Percentiles rank a stretch among this genome's conserved stretches.
Evolutionary conservation across 2,329 filamentous ascomycete genomes (phyloP).

Genomic region (Elsinoe perseae): DNA sequence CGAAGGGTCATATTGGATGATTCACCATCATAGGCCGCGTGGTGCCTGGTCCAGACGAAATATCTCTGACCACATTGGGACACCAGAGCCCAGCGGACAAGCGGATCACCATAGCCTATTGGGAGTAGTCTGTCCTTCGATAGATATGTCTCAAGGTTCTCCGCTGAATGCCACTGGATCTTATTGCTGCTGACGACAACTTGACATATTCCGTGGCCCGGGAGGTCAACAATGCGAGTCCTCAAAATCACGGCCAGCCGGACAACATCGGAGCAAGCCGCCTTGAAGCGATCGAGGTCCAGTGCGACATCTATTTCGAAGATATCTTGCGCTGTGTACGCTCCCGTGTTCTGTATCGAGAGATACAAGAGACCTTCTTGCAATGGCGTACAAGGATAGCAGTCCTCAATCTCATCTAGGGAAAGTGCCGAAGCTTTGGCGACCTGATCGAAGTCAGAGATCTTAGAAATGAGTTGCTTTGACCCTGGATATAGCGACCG

Average conservation of each 20-base stretch:
- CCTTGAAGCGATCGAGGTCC: conserved; percentile 28
- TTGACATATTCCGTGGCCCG: not conserved
- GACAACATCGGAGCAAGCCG: conserved; percentile 28
- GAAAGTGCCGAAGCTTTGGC: conserved; percentile 20
- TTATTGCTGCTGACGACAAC: not conserved
- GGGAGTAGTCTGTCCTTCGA: not conserved
- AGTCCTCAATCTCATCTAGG: conserved; percentile 53
- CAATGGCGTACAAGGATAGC: conserved; percentile 75
- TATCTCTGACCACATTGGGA: not conserved
- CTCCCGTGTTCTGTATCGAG: conserved; percentile 44
- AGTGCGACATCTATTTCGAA: conserved; percentile 27
- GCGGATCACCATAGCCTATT: not conserved
- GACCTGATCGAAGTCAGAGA: conserved; percentile 20
- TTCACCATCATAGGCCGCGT: conserved; percentile 31
- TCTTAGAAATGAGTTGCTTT: not conserved
- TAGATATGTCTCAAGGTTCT: not conserved
- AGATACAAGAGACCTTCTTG: conserved; percentile 80
- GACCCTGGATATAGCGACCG: not conserved
- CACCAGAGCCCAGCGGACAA: not conserved
- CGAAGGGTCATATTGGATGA: not conserved
- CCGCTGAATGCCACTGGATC: not conserved
- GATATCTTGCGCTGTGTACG: conserved; percentile 35
- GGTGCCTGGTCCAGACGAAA: conserved; percentile 33
- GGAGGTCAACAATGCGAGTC: not conserved
- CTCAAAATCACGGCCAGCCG: not conserved